Conservation (phyloP, 768 basidiomycete genomes). For the Leccinum arenicola region DNA sequence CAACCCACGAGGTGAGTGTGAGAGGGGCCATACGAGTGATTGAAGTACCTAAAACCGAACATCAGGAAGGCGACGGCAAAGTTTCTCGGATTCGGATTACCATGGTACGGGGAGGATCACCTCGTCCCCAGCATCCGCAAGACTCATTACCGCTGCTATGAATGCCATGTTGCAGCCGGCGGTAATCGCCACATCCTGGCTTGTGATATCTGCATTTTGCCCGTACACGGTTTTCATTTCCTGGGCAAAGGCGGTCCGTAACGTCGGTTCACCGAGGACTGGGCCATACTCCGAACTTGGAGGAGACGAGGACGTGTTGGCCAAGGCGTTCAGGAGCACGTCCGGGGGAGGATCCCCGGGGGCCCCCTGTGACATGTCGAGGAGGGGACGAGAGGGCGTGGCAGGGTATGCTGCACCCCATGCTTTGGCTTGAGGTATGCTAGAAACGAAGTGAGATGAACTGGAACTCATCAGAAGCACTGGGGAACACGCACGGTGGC, state of each 20-base stretch:
- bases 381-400: slow-evolving; percentile 44
- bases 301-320: slow-evolving; percentile 40
- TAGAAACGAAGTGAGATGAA: slow-evolving; percentile 16
- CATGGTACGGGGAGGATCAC: slow-evolving; percentile 72
- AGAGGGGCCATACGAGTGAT: slow-evolving; percentile 45
- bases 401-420: slow-evolving; percentile 50
- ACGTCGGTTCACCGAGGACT: slow-evolving; percentile 52
- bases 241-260: slow-evolving; percentile 51
- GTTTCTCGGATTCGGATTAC: slow-evolving; percentile 31
- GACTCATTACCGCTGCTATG: slow-evolving; percentile 53
- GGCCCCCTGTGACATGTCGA: slow-evolving; percentile 77
- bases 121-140: slow-evolving; percentile 71
- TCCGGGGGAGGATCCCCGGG: slow-evolving; percentile 65
- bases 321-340: slow-evolving; percentile 48
- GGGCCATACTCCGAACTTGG: slow-evolving; percentile 53
- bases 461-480: background rate
- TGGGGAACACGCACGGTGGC: slow-evolving; percentile 39
- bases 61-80: background rate
- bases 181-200: slow-evolving; percentile 64
- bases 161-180: slow-evolving; percentile 77
- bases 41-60: slow-evolving; percentile 53
- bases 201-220: slow-evolving; percentile 41
- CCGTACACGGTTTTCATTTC: slow-evolving; percentile 68
- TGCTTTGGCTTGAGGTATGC: slow-evolving; percentile 56
- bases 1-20: background rate